Conservation (phyloP, 208 protist species). For the Trichomonas tenax region DNA sequence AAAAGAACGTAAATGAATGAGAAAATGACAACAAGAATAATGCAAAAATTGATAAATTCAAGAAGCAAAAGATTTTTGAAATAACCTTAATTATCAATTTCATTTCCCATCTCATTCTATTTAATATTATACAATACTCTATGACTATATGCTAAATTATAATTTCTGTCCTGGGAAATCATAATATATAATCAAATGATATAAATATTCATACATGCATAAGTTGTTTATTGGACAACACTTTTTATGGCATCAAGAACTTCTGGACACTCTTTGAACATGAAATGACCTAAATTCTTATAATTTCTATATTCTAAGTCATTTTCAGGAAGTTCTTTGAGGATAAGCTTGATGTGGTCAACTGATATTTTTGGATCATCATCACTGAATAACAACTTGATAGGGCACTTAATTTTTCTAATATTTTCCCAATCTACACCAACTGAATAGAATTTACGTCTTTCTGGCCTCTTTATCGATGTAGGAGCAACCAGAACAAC, state of each 20-base stretch:
- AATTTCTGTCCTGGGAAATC: too few relatives aligned
- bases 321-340: not conserved
- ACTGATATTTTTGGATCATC: not conserved
- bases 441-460: not conserved
- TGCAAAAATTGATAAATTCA: not conserved
- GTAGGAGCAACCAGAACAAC: not conserved
- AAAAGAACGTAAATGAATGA: not conserved
- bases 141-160: too few relatives aligned
- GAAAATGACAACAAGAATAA: not conserved
- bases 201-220: too few relatives aligned
- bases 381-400: not conserved
- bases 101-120: too few relatives aligned
- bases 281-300: not conserved
- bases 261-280: not conserved
- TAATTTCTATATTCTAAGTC: not conserved
- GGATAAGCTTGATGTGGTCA: not conserved
- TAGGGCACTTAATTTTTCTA: not conserved
- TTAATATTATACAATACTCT: too few relatives aligned
- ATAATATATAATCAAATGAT: too few relatives aligned
- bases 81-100: too few relatives aligned
- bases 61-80: not conserved
- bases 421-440: not conserved
- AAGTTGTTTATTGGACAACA: not conserved
- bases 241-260: not conserved
- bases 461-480: not conserved